Evolutionary conservation across 2,329 filamentous ascomycete genomes (phyloP), one percentile per base, ranked within the genome.

Genomic region (Ophiocordyceps polyrhachis-furcata): DNA sequence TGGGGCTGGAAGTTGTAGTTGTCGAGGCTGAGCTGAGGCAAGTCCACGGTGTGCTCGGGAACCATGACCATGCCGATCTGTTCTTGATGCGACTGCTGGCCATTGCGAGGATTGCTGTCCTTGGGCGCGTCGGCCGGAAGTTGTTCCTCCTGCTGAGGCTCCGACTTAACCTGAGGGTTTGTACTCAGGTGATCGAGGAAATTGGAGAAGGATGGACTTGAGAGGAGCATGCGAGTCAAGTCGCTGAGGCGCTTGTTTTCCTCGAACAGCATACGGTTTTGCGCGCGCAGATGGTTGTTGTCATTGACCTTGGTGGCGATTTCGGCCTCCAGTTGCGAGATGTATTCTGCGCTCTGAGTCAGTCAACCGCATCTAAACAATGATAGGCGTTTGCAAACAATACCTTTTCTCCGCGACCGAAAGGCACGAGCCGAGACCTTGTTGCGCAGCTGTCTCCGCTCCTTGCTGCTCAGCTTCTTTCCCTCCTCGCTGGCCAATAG

Each of bases 401-500:
- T 79, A 95, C 89, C 89, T 73, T 98, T 98, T 72, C 91, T 82
- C 55, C 91, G 74, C n/a, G 88, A 95, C 46, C 91, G 83, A 78
- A 98, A 98, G 44, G 89, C 89, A 53, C 91, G 85, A 49, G 91
- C 91, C 40, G 91, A 98, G 5, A 98, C 91, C 67, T 98, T 98
- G 74, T 98, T 98, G 51, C 91, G 79, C n/a, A 98, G 74, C 64
- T 96, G 91, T 52, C 91, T 81, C 48, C 91, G 81, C 65, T 96
- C 88, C 68, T 96, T 96, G 70, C 86, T 93, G 64, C 81, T 91
- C n/a, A 98, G 74, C 70, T 95, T 95, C 79, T 98, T 98, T 56
- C 89, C 91, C 65, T 95, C 89, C 56, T 98, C 91, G 49, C 87
- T 95, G n/a, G 86, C 86, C 20, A 95, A 71, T 11, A 95, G 71